Percentiles rank a stretch among this genome's conserved stretches.
These are phyloP conservation scores for Pythium inflatum DNA, from an alignment of 352 stramenopile species.

Conservation along the genomic window DNA sequence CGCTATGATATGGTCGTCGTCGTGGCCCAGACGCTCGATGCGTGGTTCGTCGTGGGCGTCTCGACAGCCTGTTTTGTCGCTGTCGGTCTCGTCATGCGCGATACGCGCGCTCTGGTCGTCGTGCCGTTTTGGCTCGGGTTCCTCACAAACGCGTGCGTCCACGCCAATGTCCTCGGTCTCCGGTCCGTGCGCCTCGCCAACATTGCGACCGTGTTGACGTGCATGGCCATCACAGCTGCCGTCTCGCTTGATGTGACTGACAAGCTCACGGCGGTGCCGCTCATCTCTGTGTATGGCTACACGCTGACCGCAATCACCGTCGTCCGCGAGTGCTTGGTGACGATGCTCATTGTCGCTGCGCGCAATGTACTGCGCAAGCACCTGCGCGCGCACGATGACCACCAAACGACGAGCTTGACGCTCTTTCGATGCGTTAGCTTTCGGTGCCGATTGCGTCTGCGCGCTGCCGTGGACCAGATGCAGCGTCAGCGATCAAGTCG, in stretches of 20 bases:
- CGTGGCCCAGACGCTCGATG: slow-evolving; percentile 25
- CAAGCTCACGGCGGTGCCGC: slow-evolving; percentile 1
- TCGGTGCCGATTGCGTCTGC: slow-evolving; percentile 10
- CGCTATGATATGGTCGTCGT: slow-evolving; percentile 27
- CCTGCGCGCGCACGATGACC: not conserved
- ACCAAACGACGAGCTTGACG: not conserved
- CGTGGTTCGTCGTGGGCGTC: slow-evolving; percentile 31
- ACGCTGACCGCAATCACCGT: slow-evolving; percentile 5
- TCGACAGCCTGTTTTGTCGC: slow-evolving; percentile 9
- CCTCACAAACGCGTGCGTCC: slow-evolving; percentile 23
- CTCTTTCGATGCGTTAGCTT: slow-evolving; percentile 24
- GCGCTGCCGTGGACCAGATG: not conserved
- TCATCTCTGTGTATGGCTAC: slow-evolving; percentile 22
- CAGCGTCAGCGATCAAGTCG: no score
- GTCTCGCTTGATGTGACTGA: slow-evolving; percentile 7
- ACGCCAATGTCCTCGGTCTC: slow-evolving; percentile 21
- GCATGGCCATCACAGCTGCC: not conserved
- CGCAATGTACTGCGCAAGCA: slow-evolving; percentile 25
- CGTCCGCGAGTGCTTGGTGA: slow-evolving; percentile 12
- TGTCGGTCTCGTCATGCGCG: slow-evolving; percentile 16
- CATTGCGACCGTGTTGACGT: not conserved
- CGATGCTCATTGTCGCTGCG: slow-evolving; percentile 17
- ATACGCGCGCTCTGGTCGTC: not conserved
- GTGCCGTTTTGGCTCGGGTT: slow-evolving; percentile 7
- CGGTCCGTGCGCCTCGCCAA: slow-evolving; percentile 17